Evolutionary conservation across 306 rosid species (phyloP), one percentile per base, ranked within the genome.

Genomic region (Pyrus communis): DNA sequence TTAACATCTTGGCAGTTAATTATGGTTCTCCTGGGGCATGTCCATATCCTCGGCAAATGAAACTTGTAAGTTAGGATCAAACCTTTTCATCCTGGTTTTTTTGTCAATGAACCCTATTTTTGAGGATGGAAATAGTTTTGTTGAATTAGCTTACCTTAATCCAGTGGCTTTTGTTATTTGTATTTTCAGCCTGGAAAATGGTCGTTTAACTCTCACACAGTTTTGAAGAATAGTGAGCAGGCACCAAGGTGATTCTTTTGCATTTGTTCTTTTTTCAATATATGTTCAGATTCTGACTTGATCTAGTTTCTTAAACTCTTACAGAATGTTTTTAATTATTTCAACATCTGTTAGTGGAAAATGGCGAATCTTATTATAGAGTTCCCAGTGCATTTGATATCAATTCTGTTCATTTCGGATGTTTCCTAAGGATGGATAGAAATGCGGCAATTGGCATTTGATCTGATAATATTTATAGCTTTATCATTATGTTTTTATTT

Each of bases 21-120:
- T 95, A 92, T 83, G 98, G 97, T 73, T 76, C 96, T 49, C 92
- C 88, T 3, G 96, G 97, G 70, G 86, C 93, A 52, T 95, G 98
- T 78, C 86, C 97, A 61, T 87, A 86, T 79, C 98, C 97, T 67
- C 87, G 98, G 62, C 88, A 90, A 77, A 73, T 87, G 84, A 90
- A 79, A 84, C 91, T 80, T 83, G 97, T 95, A 86, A 89, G 93
- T 74, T 4, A 1, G 66, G 71, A 69, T 35, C 69, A 28, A 27
- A 61, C 60, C 69, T 74, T 79, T 60, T 43, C 28, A 67, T 74
- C 31, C 42, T 62, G 69, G 52, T 60, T 69, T 64, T 75, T 13
- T 84, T 76, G 72, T 68, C 52, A 11, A 51, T 69, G 61, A 84
- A 71, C 21, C 55, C 9, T 51, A 51, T 51, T 72, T 58, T 42